phyloP scores from a whole-genome alignment of 2,329 filamentous ascomycete species.

The Ustulina deusta region DNA sequence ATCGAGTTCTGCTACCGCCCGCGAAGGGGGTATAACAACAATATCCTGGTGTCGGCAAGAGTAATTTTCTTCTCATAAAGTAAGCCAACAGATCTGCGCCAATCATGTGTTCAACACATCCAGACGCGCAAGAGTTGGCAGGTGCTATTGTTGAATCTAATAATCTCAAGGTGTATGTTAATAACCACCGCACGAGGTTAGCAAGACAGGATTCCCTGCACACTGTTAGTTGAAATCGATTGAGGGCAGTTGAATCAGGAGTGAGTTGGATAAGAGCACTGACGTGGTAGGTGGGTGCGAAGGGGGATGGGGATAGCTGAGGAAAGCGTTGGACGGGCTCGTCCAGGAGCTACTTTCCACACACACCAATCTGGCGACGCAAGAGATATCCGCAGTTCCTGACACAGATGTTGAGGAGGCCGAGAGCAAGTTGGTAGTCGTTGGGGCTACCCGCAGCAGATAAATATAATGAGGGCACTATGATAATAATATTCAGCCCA shows the following conservation, averaged over 20 bases:
- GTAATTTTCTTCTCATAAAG: background rate
- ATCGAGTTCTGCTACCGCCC: slow-evolving; percentile 45
- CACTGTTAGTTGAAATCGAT: background rate
- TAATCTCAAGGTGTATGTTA: background rate
- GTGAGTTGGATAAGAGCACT: background rate
- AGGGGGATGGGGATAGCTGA: background rate
- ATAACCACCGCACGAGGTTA: too few species aligned
- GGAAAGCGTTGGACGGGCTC: background rate
- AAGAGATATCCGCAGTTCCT: too few species aligned
- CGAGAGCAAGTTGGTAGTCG: background rate
- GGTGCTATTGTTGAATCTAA: background rate
- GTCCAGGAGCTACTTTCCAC: too few species aligned
- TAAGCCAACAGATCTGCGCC: background rate
- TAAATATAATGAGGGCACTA: background rate
- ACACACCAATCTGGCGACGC: too few species aligned
- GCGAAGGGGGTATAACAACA: background rate
- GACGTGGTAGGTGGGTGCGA: background rate
- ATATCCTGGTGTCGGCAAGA: background rate
- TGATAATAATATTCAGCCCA: background rate
- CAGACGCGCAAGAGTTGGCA: background rate
- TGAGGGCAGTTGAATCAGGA: background rate
- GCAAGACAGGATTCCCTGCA: background rate
- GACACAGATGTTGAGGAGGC: background rate
- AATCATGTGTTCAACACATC: background rate
- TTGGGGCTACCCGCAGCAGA: background rate